These are phyloP conservation scores for Cercospora berteroae DNA, from an alignment of 2,329 filamentous ascomycete species.

Conservation along the genomic window DNA sequence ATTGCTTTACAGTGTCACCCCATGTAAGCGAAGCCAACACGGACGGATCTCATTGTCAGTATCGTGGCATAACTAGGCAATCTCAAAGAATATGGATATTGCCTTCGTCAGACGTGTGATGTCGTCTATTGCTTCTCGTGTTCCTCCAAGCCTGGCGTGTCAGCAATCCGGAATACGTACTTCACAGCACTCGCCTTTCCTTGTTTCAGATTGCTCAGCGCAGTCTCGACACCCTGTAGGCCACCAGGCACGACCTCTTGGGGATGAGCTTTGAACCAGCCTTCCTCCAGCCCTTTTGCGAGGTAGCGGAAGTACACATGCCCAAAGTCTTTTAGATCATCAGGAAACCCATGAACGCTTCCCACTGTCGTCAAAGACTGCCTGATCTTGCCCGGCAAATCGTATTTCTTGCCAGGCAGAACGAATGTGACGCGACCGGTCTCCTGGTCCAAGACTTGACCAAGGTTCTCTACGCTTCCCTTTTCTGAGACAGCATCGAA, in stretches of 20 bases:
- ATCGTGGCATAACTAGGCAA: not conserved
- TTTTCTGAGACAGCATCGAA: conserved; percentile 38
- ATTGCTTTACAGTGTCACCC: not conserved
- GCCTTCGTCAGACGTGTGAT: not conserved
- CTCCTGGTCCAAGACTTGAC: conserved; percentile 38
- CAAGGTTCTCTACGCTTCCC: conserved; percentile 40
- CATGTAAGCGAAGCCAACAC: not conserved
- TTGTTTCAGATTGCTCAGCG: conserved; percentile 55
- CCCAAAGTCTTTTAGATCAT: conserved; percentile 38
- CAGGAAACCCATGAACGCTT: conserved; percentile 32
- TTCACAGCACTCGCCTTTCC: conserved; percentile 64
- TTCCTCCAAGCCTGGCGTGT: conserved; percentile 40
- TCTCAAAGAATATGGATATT: not conserved
- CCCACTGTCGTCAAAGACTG: conserved; percentile 41
- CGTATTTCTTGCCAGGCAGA: conserved; percentile 42
- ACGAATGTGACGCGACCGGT: conserved; percentile 38
- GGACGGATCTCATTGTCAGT: not conserved
- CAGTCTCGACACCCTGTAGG: conserved; percentile 54
- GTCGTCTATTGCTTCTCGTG: not conserved
- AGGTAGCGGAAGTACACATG: conserved; percentile 37
- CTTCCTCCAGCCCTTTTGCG: conserved; percentile 36
- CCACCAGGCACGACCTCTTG: conserved; percentile 55
- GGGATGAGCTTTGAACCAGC: conserved; percentile 40
- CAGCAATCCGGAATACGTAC: conserved; percentile 59
- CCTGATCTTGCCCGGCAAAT: conserved; percentile 42